Conservation (phyloP, 139 green algal genomes). For the Micractinium conductrix region DNA sequence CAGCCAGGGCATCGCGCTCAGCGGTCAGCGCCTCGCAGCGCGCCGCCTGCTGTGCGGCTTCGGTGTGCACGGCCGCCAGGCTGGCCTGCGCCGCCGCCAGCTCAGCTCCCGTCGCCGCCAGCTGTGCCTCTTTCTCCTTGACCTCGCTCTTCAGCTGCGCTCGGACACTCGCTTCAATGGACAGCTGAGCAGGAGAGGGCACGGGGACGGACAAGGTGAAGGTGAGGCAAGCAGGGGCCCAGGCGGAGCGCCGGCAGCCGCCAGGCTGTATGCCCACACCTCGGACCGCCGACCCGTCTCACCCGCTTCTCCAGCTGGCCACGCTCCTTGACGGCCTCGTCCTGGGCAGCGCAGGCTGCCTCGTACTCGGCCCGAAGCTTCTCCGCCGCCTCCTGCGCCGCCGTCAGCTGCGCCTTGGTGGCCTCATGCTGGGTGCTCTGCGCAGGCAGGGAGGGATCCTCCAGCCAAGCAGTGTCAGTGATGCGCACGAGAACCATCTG, state of each 20-base stretch:
- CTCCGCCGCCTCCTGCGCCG: background rate
- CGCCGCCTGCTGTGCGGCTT: conserved; percentile 1
- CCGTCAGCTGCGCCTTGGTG: background rate
- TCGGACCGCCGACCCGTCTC: background rate
- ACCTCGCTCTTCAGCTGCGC: conserved; percentile 23
- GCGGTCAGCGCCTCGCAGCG: conserved; percentile 5
- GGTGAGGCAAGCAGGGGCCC: background rate
- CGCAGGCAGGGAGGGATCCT: background rate
- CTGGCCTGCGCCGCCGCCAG: background rate
- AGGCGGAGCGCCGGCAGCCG: background rate
- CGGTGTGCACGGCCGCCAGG: background rate
- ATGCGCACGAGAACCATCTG: background rate
- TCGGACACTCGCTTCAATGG: conserved; percentile 14
- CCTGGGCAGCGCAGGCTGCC: conserved; percentile 1
- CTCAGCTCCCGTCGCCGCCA: background rate
- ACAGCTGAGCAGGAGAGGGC: conserved; percentile 13
- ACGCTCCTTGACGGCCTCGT: conserved; percentile 4
- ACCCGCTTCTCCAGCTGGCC: conserved; percentile 30
- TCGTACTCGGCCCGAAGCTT: conserved; percentile 12
- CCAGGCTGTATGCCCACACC: background rate
- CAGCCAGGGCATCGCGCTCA: background rate
- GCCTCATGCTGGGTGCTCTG: conserved; percentile 6
- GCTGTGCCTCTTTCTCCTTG: background rate
- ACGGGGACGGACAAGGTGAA: no score
- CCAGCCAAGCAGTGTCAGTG: background rate